Evolutionary conservation across 2,329 filamentous ascomycete genomes (phyloP), one percentile per base, ranked within the genome.

Genomic region (Talaromyces funiculosus): DNA sequence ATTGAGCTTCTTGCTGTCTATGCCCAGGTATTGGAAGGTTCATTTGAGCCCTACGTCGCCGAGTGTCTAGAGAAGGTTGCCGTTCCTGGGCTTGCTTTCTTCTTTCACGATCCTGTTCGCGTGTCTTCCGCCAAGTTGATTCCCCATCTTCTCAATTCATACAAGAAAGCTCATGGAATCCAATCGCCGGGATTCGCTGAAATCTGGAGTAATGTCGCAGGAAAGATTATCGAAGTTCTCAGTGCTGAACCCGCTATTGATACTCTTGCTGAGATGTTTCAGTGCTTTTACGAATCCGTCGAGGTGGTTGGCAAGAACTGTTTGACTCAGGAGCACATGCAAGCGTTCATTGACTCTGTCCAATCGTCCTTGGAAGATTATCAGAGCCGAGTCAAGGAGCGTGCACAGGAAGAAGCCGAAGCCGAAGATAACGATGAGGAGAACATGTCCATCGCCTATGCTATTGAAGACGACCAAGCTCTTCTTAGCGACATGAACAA

Each of bases 401-500:
- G 94, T 47, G 80, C 87, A n/a, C 91, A 96, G 69, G 92, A 97
- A 53, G 86, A 87, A 67, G 88, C 86, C 51, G 89, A 93, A 22
- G 86, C 87, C 2, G 92, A 95, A 57, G 93, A 97, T 61, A 92
- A 88, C 16, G 93, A 97, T 65, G 92, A 97, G 69, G 88, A 94
- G 62, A 88, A 88, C 16, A 90, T 97, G 67, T 93, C 97, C 57
- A 85, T 88, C 47, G 82, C 95, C 33, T 89, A 95, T 68, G 94
- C 93, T 12, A 92, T 99, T 53, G 94, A 99, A 74, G 94, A 99
- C 67, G 94, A 99, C 72, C 93, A 97, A 77, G 96, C 92, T 22
- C 82, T 99, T 18, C 83, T 99, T 45, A 96, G 92, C 1, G 94
- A 99, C 72, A 99, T 99, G 94, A 99, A 99, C 85, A 99, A 99